Percentiles rank a stretch among this genome's conserved stretches.
These are phyloP conservation scores for Condylostoma magnum DNA, from an alignment of 169 alveolate species.

Conservation along the genomic window DNA sequence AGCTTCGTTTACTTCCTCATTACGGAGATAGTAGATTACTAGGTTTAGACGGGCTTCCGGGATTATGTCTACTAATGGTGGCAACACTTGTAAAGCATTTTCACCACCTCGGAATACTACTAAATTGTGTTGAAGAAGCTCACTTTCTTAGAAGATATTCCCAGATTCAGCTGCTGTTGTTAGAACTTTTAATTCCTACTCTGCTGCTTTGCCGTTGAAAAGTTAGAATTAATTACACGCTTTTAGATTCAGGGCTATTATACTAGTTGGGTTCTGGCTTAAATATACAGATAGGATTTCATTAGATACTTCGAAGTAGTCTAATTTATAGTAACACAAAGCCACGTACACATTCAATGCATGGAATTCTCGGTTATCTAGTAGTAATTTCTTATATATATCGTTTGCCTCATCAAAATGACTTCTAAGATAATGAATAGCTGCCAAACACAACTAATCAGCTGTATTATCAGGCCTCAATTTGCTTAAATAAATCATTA, in stretches of 20 bases:
- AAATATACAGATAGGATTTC: slow-evolving; percentile 78
- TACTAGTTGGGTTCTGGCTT: slow-evolving; percentile 58
- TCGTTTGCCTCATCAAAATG: slow-evolving; percentile 91
- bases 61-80: slow-evolving; percentile 84
- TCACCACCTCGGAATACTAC: slow-evolving; percentile 88
- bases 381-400: slow-evolving; percentile 77
- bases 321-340: slow-evolving; percentile 86
- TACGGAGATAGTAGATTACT: slow-evolving; percentile 80
- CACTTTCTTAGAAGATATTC: slow-evolving; percentile 75
- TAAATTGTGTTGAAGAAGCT: slow-evolving; percentile 83
- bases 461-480: slow-evolving; percentile 55
- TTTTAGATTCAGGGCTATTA: slow-evolving; percentile 84
- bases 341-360: slow-evolving; percentile 90
- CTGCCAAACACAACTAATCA: slow-evolving; percentile 87
- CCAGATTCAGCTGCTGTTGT: slow-evolving; percentile 46
- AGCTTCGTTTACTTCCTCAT: slow-evolving; percentile 79
- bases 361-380: slow-evolving; percentile 79
- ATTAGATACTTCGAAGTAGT: slow-evolving; percentile 83
- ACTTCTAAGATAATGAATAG: slow-evolving; percentile 80
- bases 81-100: slow-evolving; percentile 81
- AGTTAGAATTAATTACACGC: slow-evolving; percentile 87
- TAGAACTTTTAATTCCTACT: slow-evolving; percentile 55
- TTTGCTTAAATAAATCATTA: slow-evolving; percentile 66
- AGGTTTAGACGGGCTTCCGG: slow-evolving; percentile 90
- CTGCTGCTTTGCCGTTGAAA: slow-evolving; percentile 72